Base-by-base conservation (phyloP, 2,329 filamentous ascomycete genomes). In the Ceratocystis variospora region DNA sequence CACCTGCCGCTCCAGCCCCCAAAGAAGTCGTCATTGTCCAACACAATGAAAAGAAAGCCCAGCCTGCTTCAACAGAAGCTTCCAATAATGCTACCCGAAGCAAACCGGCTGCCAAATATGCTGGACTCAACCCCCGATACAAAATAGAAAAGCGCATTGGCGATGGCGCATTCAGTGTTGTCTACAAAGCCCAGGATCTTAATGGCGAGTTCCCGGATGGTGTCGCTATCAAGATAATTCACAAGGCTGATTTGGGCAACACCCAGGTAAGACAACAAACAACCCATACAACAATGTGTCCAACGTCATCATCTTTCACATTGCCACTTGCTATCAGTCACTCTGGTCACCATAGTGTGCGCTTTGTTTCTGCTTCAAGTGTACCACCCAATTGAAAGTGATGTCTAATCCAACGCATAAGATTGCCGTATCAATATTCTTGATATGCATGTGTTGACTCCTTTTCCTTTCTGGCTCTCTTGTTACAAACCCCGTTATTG, bases 191-290 rank as follows among this genome's bases (percentile, higher is more conserved):
- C 46, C 83, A 82, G 71, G 94, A 99, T 75, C 75, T 78, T 59
- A 81, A 85, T 5, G 88, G 89, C 50, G 80, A 86, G 69, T 83
- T 83, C 69, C 85, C 84, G 70, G 87, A 97, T 74, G 64, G 64
- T 37, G 91, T 94, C 44, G 94, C 93, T 71, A 97, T 99, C 81
- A 99, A 99, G 77, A 94, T 99, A 63, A 94, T 99, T 70, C 88
- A 94, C 73, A 97, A 97, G 79, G 97, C 90, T 75, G 94, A 99
- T 78, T 96, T 99, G 90, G 97, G 96, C 78, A 92, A 87, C 71
- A 91, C 88, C 80, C 94, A 97, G 90, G 94, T 99, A 83, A 84
- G 91, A 87, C 72, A 67, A 61, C 63, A 33, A 37, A 12, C 45
- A 19, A 8, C 19, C 37, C 25, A 10, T 59, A 48, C 57, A 33